Evolutionary conservation across 768 basidiomycete genomes (phyloP).

Genomic region (Xerocomellus amylosporus): DNA sequence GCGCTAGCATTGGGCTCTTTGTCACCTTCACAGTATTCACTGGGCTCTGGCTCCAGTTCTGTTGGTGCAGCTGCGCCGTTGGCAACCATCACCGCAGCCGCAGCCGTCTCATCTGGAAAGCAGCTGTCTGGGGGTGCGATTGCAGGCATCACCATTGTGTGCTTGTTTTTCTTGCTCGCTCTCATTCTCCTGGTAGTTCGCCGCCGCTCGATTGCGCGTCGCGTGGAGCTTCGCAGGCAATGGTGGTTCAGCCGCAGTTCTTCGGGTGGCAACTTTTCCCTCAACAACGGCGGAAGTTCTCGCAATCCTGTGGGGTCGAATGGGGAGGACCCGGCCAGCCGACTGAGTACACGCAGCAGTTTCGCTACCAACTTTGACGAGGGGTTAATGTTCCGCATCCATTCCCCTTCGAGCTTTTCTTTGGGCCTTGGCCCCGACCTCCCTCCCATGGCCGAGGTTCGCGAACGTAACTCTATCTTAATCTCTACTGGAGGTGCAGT

Average conservation of each 20-base stretch:
- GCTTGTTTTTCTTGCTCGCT: slow-evolving; percentile 31
- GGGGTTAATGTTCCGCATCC: slow-evolving; percentile 25
- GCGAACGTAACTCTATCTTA: slow-evolving; percentile 32
- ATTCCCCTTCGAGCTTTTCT: slow-evolving; percentile 18
- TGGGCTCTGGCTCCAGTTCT: slow-evolving; percentile 9
- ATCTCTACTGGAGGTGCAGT: slow-evolving; percentile 26
- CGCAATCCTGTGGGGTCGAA: slow-evolving; percentile 13
- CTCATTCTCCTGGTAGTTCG: slow-evolving; percentile 45
- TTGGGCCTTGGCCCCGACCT: slow-evolving; percentile 33
- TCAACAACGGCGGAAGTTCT: slow-evolving; percentile 12
- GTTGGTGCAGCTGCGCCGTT: slow-evolving; percentile 13
- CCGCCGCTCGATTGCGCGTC: slow-evolving; percentile 42
- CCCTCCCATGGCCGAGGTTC: slow-evolving; percentile 57
- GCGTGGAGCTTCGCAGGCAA: slow-evolving; percentile 39
- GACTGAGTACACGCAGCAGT: slow-evolving; percentile 50
- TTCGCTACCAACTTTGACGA: slow-evolving; percentile 63
- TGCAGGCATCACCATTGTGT: slow-evolving; percentile 41
- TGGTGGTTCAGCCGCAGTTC: slow-evolving; percentile 45
- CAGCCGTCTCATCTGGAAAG: slow-evolving; percentile 18
- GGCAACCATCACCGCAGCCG: slow-evolving; percentile 7
- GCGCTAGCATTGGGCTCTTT: background rate
- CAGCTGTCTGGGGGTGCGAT: slow-evolving; percentile 45
- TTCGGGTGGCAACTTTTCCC: background rate
- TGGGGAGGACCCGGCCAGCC: slow-evolving; percentile 19
- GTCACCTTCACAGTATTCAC: slow-evolving; percentile 3